phyloP scores from a whole-genome alignment of 495 filamentous ascomycete genomes.

The Hamigera avellanea region DNA sequence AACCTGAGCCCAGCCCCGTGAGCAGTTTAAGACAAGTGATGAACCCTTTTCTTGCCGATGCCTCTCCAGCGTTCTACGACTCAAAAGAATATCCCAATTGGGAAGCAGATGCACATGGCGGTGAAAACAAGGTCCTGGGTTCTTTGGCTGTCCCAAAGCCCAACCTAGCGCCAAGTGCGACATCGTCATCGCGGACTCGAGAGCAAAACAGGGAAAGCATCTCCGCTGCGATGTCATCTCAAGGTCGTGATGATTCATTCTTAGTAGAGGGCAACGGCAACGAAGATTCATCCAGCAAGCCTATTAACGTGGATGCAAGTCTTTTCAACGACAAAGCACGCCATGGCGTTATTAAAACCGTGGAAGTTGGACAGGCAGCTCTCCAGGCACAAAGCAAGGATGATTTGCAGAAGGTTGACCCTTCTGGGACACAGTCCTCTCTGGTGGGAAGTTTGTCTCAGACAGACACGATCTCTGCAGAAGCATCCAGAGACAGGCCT shows the following conservation, averaged over 20 bases:
- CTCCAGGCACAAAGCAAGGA: no score
- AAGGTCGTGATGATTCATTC: constrained; percentile 34
- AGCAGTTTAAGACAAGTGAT: constrained; percentile 83
- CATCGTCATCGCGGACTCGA: not conserved
- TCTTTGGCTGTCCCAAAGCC: not conserved
- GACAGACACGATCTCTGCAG: constrained; percentile 8
- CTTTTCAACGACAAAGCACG: constrained; percentile 6
- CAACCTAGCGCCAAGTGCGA: not conserved
- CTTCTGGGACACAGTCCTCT: constrained; percentile 16
- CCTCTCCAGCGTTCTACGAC: constrained; percentile 8
- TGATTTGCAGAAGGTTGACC: constrained; percentile 7
- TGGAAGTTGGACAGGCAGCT: no score
- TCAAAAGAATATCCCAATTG: constrained; percentile 12
- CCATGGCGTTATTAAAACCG: no score
- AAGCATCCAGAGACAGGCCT: constrained; percentile 10
- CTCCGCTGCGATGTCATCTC: not conserved
- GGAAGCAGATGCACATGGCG: constrained; percentile 6
- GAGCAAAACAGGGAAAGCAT: constrained; percentile 12
- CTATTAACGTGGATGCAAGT: constrained; percentile 9
- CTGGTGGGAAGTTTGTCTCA: constrained; percentile 22
- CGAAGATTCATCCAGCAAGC: constrained; percentile 20
- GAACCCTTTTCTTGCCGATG: constrained; percentile 62
- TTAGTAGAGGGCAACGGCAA: constrained; percentile 41
- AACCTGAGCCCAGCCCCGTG: constrained; percentile 55
- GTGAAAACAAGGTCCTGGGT: constrained; percentile 4